Conservation (phyloP, 2,329 filamentous ascomycete genomes). For the Colletotrichum limetticola region DNA sequence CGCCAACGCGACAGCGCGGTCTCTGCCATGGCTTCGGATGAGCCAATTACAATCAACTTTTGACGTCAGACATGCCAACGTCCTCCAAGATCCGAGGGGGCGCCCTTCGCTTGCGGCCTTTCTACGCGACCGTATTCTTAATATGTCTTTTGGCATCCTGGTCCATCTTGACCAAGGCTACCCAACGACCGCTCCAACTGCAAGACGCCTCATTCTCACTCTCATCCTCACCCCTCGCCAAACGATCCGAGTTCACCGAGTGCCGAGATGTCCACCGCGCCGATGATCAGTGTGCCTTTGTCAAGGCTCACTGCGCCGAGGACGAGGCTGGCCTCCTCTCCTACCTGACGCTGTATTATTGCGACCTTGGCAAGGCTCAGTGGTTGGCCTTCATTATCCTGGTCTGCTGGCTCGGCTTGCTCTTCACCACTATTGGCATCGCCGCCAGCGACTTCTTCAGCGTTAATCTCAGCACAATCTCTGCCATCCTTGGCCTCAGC, state of each 20-base stretch:
- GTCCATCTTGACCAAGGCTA: slow-evolving; percentile 48
- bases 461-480: slow-evolving; percentile 94
- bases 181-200: slow-evolving; percentile 29
- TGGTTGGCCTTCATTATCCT: slow-evolving; percentile 84
- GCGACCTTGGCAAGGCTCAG: slow-evolving; percentile 73
- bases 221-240: slow-evolving; percentile 40
- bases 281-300: slow-evolving; percentile 86
- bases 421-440: slow-evolving; percentile 97
- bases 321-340: slow-evolving; percentile 91
- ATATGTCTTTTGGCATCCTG: slow-evolving; percentile 58
- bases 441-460: slow-evolving; percentile 99
- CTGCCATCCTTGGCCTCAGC: slow-evolving; percentile 88
- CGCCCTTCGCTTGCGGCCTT: slow-evolving; percentile 58
- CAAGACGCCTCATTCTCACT: slow-evolving; percentile 15
- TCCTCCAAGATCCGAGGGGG: slow-evolving; percentile 44
- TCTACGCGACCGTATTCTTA: slow-evolving; percentile 59
- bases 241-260: slow-evolving; percentile 53
- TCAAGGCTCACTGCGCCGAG: slow-evolving; percentile 83
- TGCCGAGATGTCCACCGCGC: slow-evolving; percentile 84
- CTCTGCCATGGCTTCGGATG: slow-evolving; percentile 33
- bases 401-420: slow-evolving; percentile 83
- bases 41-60: slow-evolving; percentile 29
- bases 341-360: slow-evolving; percentile 94
- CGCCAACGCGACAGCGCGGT: slow-evolving; percentile 21
- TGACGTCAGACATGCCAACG: slow-evolving; percentile 40